Conservation (phyloP, 305 asterid genomes). For the Fraxinus dipetala region DNA sequence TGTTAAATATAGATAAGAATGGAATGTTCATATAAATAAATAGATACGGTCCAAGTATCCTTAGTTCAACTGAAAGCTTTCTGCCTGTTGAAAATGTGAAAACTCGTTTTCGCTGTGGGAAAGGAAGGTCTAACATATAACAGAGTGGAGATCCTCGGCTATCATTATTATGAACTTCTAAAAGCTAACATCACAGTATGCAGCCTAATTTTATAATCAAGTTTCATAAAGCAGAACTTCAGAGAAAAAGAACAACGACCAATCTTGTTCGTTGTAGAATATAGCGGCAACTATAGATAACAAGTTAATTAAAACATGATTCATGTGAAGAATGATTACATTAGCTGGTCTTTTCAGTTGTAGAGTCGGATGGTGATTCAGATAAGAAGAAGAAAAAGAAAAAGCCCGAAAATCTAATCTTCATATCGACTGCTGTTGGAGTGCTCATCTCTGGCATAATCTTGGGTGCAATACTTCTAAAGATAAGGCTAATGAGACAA, state of each 20-base stretch:
- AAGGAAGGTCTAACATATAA: not conserved
- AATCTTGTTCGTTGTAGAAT: not conserved
- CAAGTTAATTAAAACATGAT: not conserved
- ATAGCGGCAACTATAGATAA: not conserved
- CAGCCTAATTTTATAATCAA: not conserved
- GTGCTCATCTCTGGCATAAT: constrained; percentile 19
- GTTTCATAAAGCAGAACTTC: not conserved
- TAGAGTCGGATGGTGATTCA: not conserved
- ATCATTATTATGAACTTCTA: not conserved
- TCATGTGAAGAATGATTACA: not conserved
- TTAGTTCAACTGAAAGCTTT: not conserved
- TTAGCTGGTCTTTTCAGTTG: not conserved
- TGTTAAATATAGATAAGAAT: not conserved
- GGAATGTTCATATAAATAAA: not conserved
- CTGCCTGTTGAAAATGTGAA: not conserved
- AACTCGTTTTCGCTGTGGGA: not conserved
- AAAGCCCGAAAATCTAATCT: not conserved
- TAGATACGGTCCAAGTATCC: not conserved
- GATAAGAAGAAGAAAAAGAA: constrained; percentile 19
- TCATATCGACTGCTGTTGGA: constrained; percentile 20
- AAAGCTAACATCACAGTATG: not conserved
- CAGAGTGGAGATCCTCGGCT: not conserved
- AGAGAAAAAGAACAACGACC: not conserved
- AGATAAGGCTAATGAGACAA: not conserved
- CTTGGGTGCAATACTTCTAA: constrained; percentile 10